Evolutionary conservation across 495 filamentous ascomycete species (phyloP).

Genomic region (Xylaria grammica): DNA sequence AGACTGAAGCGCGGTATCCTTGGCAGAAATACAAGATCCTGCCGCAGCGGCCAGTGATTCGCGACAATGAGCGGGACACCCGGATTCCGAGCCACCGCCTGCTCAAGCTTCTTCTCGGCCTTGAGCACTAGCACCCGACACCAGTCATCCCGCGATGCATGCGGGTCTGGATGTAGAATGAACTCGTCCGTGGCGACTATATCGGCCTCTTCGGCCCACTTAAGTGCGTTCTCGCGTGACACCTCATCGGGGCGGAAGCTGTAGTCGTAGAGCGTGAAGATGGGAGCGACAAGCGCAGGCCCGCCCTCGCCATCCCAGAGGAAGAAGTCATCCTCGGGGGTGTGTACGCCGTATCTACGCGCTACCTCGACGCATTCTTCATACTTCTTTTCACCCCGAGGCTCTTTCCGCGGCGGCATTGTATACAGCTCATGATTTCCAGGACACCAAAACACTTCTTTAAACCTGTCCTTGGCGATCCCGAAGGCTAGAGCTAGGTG

Average conservation of each 20-base stretch:
- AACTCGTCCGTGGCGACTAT: constrained; percentile 42
- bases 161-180: constrained; percentile 38
- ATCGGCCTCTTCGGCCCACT: constrained; percentile 40
- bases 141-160: constrained; percentile 39
- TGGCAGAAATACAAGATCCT: constrained; percentile 42
- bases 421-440: constrained; percentile 46
- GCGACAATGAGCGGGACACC: constrained; percentile 31
- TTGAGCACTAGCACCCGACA: constrained; percentile 28
- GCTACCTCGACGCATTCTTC: constrained; percentile 35
- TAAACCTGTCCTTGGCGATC: constrained; percentile 33
- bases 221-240: constrained; percentile 31
- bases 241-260: constrained; percentile 39
- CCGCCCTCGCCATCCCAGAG: constrained; percentile 37
- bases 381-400: constrained; percentile 38
- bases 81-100: constrained; percentile 17
- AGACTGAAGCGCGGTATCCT: constrained; percentile 39
- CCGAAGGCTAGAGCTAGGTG: constrained; percentile 37
- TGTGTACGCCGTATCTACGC: constrained; percentile 36
- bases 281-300: constrained; percentile 33
- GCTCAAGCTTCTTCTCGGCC: constrained; percentile 29
- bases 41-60: constrained; percentile 44
- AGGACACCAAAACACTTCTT: constrained; percentile 40
- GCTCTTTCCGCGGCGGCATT: constrained; percentile 31
- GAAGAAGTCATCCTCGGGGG: constrained; percentile 41
- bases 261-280: constrained; percentile 46